A percentile compares a stretch with the other conserved stretches of the same genome.
phyloP scores from a whole-genome alignment of 1,284 basidiomycete genomes.

The Ganoderma multipileum region DNA sequence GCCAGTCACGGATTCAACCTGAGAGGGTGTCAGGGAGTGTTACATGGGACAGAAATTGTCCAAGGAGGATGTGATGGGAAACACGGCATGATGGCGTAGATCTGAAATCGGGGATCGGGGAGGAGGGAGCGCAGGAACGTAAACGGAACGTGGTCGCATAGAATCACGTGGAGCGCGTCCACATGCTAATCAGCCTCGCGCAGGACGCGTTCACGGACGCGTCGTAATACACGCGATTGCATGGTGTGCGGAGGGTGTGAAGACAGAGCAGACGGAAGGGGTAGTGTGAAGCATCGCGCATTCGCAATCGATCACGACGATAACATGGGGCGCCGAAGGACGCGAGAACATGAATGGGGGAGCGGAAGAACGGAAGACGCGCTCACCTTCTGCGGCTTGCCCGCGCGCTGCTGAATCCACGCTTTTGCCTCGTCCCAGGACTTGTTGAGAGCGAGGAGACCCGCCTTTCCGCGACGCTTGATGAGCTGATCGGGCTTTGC shows the following conservation, averaged over 20 bases:
- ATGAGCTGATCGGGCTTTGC: slow-evolving; percentile 98
- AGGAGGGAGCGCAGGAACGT: slow-evolving; percentile 5
- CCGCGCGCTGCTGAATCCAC: slow-evolving; percentile 92
- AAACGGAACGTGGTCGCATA: slow-evolving; percentile 11
- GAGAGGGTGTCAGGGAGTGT: slow-evolving; percentile 17
- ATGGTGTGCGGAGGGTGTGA: background rate
- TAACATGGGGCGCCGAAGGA: slow-evolving; percentile 25
- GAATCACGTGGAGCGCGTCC: slow-evolving; percentile 25
- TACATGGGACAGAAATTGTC: background rate
- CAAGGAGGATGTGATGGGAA: background rate
- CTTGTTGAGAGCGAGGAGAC: slow-evolving; percentile 94
- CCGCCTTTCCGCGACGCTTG: slow-evolving; percentile 99
- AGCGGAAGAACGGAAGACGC: slow-evolving; percentile 9
- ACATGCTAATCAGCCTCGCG: slow-evolving; percentile 28
- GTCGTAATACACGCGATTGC: slow-evolving; percentile 18
- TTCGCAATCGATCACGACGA: slow-evolving; percentile 17
- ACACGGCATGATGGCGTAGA: slow-evolving; percentile 9
- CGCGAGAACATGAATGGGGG: slow-evolving; percentile 12
- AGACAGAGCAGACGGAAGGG: slow-evolving; percentile 3
- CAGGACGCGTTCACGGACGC: slow-evolving; percentile 26
- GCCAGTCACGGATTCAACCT: slow-evolving; percentile 94
- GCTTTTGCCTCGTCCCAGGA: slow-evolving; percentile 84
- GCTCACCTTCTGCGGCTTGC: slow-evolving; percentile 89
- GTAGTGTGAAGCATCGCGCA: background rate
- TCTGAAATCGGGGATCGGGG: slow-evolving; percentile 4